Evolutionary conservation across 2,329 filamentous ascomycete genomes (phyloP).

Genomic region (Aspergillus amoenus): DNA sequence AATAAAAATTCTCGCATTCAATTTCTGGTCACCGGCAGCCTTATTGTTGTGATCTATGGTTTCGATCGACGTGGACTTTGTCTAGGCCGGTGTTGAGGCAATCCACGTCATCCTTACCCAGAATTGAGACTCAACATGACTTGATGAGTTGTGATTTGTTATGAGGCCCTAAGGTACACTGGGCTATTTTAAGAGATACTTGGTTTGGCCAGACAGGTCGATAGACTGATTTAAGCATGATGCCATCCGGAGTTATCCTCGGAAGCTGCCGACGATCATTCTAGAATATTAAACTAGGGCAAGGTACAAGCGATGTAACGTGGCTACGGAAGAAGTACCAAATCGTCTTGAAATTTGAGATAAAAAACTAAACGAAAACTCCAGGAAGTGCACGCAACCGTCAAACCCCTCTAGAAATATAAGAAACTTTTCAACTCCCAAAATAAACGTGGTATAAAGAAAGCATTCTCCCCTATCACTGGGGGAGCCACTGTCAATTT

Average conservation of each 20-base stretch:
- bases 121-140: neutral
- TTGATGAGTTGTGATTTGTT: neutral
- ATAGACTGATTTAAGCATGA: neutral
- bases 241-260: neutral
- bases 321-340: neutral
- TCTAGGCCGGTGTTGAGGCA: neutral
- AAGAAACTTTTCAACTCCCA: too few relatives aligned
- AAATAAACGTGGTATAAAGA: too few relatives aligned
- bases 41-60: neutral
- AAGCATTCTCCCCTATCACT: too few relatives aligned
- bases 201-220: neutral
- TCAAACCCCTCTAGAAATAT: too few relatives aligned
- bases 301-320: neutral
- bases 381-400: too few relatives aligned
- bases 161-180: neutral
- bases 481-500: too few relatives aligned
- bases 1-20: neutral
- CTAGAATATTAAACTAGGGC: neutral
- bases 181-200: neutral
- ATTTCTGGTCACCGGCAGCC: neutral
- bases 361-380: too few relatives aligned
- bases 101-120: slow-evolving; percentile 2
- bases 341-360: too few relatives aligned
- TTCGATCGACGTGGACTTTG: neutral
- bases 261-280: neutral